Percentiles rank a stretch among this genome's conserved stretches.
phyloP scores from a whole-genome alignment of 768 basidiomycete species.

The Collybia sp. region DNA sequence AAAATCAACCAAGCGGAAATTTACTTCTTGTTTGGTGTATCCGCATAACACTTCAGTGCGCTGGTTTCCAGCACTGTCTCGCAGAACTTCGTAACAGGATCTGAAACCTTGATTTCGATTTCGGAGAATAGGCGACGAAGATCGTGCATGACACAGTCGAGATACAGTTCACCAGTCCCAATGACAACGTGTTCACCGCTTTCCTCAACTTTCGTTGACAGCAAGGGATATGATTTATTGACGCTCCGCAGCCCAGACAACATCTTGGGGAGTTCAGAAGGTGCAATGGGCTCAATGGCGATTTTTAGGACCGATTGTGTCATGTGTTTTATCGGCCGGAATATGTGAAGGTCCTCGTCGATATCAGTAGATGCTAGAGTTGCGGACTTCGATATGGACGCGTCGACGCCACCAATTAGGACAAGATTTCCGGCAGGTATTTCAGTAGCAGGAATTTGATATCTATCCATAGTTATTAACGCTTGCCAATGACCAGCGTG shows the following conservation, averaged over 20 bases:
- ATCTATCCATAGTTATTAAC: conserved; percentile 42
- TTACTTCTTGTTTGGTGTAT: conserved; percentile 98
- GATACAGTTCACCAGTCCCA: conserved; percentile 94
- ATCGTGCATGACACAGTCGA: conserved; percentile 98
- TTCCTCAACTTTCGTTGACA: conserved; percentile 95
- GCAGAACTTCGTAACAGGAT: conserved; percentile 97
- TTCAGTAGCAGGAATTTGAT: conserved; percentile 86
- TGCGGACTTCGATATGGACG: conserved; percentile 92
- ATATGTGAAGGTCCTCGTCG: conserved; percentile 89
- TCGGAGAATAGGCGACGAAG: conserved; percentile 88
- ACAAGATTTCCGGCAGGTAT: conserved; percentile 91
- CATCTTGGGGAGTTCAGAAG: conserved; percentile 99
- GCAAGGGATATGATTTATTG: conserved; percentile 96
- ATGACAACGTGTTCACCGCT: conserved; percentile 96
- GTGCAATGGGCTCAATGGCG: conserved; percentile 96
- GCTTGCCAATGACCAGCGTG: too few species aligned
- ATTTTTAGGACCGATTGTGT: conserved; percentile 96
- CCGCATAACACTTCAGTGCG: conserved; percentile 97
- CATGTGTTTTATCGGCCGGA: conserved; percentile 94
- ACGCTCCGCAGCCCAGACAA: conserved; percentile 92
- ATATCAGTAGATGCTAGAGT: conserved; percentile 73
- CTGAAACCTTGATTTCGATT: conserved; percentile 99
- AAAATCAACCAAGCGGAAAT: conserved; percentile 19
- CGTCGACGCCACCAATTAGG: conserved; percentile 88
- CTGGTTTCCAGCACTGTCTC: conserved; percentile 98